A percentile compares a stretch with the other conserved stretches of the same genome.
These are phyloP conservation scores for Saccharomyces hybrid DNA, from an alignment of 1,139 yeast genomes.

Conservation along the genomic window DNA sequence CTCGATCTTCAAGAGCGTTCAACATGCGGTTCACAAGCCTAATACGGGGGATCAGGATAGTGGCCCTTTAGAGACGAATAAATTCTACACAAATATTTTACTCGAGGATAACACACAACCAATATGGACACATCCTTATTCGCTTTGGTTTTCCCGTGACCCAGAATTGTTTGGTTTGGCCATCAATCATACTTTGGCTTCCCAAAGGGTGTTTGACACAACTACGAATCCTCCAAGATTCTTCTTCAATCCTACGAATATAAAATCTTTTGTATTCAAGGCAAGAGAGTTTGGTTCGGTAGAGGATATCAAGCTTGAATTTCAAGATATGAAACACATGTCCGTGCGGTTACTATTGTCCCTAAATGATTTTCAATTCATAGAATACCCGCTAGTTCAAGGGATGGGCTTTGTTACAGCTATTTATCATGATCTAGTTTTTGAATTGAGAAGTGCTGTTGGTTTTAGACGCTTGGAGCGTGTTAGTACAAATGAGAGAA, in stretches of 20 bases:
- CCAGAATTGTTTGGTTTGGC: conserved; percentile 48
- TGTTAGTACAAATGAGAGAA: conserved; percentile 8
- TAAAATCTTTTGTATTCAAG: conserved; percentile 32
- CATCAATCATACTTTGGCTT: conserved; percentile 52
- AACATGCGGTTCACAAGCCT: conserved; percentile 43
- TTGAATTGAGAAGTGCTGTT: conserved; percentile 50
- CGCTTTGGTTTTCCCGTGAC: conserved; percentile 53
- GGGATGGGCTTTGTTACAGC: conserved; percentile 73
- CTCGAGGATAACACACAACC: conserved; percentile 57
- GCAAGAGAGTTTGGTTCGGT: conserved; percentile 29
- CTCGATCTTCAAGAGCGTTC: neutral
- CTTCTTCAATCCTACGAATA: conserved; percentile 32
- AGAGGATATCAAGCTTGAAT: conserved; percentile 20
- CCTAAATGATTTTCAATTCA: conserved; percentile 20
- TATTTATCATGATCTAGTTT: conserved; percentile 46
- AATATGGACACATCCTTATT: conserved; percentile 78
- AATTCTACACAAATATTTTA: conserved; percentile 72
- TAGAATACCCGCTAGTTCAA: conserved; percentile 40
- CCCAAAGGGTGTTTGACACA: conserved; percentile 50
- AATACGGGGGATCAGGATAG: conserved; percentile 35
- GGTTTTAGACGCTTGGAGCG: conserved; percentile 48
- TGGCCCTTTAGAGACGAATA: conserved; percentile 66
- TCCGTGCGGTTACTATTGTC: conserved; percentile 27
- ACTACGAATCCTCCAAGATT: conserved; percentile 5
- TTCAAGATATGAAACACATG: conserved; percentile 30